phyloP scores from a whole-genome alignment of 106 monocot species.

The Narthecium ossifragum region DNA sequence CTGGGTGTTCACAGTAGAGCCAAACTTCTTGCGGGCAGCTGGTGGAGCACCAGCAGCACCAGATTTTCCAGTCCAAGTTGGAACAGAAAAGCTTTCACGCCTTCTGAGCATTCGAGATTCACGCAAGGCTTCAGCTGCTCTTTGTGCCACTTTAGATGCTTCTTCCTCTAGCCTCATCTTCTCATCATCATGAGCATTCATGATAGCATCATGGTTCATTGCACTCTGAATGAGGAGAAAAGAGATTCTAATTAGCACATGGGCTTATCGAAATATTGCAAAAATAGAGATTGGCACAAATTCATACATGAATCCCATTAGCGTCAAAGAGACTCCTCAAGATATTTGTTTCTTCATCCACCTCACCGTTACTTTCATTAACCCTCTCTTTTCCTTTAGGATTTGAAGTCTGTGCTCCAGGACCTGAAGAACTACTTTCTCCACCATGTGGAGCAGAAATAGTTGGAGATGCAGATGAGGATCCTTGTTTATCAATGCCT shows the following conservation, averaged over 20 bases:
- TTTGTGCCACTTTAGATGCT: slow-evolving; percentile 76
- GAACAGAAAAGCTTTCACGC: slow-evolving; percentile 67
- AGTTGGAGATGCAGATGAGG: not conserved
- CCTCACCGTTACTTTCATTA: slow-evolving; percentile 6
- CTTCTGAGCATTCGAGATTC: slow-evolving; percentile 68
- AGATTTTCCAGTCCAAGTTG: slow-evolving; percentile 90
- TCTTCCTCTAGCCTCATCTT: slow-evolving; percentile 69
- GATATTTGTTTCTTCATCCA: slow-evolving; percentile 54
- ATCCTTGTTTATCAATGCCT: slow-evolving; percentile 8
- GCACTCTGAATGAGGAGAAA: slow-evolving; percentile 57
- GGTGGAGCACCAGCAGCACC: slow-evolving; percentile 86
- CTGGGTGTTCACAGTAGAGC: slow-evolving; percentile 40
- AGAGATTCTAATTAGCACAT: too few species aligned
- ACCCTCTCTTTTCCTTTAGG: slow-evolving; percentile 20
- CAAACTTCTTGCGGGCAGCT: slow-evolving; percentile 57
- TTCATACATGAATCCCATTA: slow-evolving; percentile 77
- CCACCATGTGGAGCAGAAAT: not conserved
- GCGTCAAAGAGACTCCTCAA: slow-evolving; percentile 74
- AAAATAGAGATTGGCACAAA: too few species aligned
- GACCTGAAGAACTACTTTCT: slow-evolving; percentile 1
- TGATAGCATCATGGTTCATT: slow-evolving; percentile 85
- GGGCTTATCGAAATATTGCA: too few species aligned
- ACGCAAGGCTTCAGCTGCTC: slow-evolving; percentile 87
- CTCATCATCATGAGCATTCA: slow-evolving; percentile 76
- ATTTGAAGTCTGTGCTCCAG: slow-evolving; percentile 7